These are phyloP conservation scores for Colletotrichum sp. DNA, from an alignment of 2,329 filamentous ascomycete genomes.

Conservation along the genomic window DNA sequence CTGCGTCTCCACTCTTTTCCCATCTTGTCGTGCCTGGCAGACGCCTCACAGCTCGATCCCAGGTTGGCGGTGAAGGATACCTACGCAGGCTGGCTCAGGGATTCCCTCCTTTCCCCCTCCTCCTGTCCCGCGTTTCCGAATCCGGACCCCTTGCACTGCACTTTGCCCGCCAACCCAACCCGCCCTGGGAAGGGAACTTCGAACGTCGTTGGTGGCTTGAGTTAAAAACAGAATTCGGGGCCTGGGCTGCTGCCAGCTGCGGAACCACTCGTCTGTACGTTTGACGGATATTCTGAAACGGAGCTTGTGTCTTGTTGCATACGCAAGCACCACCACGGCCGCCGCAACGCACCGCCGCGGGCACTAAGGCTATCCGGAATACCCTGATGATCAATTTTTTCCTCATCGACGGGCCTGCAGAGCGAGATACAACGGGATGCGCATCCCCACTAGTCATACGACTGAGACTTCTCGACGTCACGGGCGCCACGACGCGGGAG, in stretches of 20 bases:
- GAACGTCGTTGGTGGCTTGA: background rate
- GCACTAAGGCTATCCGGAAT: background rate
- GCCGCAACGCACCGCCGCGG: background rate
- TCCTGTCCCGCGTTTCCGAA: conserved; percentile 8
- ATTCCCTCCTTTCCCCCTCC: conserved; percentile 24
- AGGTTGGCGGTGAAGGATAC: conserved; percentile 26
- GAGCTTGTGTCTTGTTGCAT: conserved; percentile 12
- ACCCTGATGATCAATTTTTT: conserved; percentile 1
- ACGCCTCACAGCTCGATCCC: conserved; percentile 16
- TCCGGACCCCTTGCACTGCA: conserved; percentile 12
- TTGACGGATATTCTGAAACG: conserved; percentile 22
- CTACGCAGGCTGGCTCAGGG: background rate
- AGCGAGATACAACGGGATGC: background rate
- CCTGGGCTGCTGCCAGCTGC: background rate
- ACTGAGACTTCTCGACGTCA: conserved; percentile 14
- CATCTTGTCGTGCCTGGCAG: conserved; percentile 17
- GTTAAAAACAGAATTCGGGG: conserved; percentile 3
- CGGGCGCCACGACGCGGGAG: background rate
- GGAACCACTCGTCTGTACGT: conserved; percentile 5
- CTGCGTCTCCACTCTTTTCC: conserved; percentile 17
- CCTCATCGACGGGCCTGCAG: background rate
- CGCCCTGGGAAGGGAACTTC: background rate
- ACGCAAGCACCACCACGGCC: conserved; percentile 1
- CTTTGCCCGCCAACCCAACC: background rate
- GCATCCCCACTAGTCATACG: conserved; percentile 12